These are phyloP conservation scores for Talaromyces sp. DNA, from an alignment of 2,329 filamentous ascomycete species.

Conservation along the genomic window DNA sequence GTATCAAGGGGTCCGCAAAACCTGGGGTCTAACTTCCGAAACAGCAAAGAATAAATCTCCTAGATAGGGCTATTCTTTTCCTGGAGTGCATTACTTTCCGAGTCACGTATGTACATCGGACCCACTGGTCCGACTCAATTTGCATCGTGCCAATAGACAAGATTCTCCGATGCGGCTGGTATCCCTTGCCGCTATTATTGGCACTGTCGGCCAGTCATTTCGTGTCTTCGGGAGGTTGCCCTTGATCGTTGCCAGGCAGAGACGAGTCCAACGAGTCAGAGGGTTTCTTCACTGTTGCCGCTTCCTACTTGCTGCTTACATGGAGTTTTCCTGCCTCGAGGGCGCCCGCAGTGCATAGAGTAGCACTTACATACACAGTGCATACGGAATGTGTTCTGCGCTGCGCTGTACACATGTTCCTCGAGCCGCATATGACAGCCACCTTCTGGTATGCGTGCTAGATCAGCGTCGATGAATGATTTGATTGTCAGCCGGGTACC, in stretches of 20 bases:
- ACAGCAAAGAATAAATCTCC: neutral
- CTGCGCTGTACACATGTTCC: constrained; percentile 16
- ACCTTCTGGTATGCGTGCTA: constrained; percentile 14
- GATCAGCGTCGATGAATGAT: neutral
- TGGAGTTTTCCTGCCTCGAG: constrained; percentile 5
- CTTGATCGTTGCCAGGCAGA: constrained; percentile 6
- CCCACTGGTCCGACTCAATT: neutral
- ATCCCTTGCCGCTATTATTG: neutral
- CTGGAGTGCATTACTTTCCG: constrained; percentile 2
- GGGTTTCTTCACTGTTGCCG: neutral
- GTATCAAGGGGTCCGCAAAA: neutral
- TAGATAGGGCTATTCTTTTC: constrained; percentile 1
- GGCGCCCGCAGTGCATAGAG: constrained; percentile 1
- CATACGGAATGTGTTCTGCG: constrained; percentile 8
- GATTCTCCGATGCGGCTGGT: constrained; percentile 8
- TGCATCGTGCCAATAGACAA: constrained; percentile 11
- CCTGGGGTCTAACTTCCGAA: neutral
- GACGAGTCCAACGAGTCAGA: neutral
- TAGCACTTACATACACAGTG: constrained; percentile 2
- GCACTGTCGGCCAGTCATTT: neutral
- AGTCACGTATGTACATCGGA: neutral
- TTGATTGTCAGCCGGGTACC: neutral
- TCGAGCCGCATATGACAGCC: constrained; percentile 6
- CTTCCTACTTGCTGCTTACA: neutral
- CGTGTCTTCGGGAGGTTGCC: neutral